phyloP scores from a whole-genome alignment of 768 basidiomycete genomes.

The Collybia sordida region DNA sequence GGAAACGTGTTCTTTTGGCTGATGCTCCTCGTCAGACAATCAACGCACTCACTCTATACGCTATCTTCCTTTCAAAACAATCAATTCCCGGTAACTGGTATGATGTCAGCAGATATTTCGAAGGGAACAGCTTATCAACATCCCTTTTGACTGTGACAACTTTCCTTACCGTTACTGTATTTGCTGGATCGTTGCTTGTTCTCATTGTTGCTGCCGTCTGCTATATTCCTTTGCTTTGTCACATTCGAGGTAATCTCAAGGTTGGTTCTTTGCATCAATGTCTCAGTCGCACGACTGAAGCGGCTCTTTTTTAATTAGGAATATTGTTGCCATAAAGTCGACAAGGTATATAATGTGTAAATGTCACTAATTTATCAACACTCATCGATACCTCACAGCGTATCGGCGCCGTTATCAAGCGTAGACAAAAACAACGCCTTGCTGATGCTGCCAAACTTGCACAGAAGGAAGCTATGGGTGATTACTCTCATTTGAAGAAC shows the following conservation, averaged over 20 bases:
- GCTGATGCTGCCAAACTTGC: conserved; percentile 79
- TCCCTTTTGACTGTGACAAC: conserved; percentile 86
- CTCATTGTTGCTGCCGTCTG: conserved; percentile 82
- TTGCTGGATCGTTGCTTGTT: conserved; percentile 78
- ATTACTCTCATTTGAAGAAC: conserved; percentile 89
- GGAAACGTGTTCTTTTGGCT: conserved; percentile 87
- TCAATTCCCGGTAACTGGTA: conserved; percentile 53
- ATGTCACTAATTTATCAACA: background rate
- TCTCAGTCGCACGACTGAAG: background rate
- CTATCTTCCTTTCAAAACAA: conserved; percentile 62
- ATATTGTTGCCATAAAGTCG: conserved; percentile 98
- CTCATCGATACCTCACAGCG: conserved; percentile 53
- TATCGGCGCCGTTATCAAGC: conserved; percentile 90
- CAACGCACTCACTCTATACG: conserved; percentile 95
- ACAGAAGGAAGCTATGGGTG: conserved; percentile 89
- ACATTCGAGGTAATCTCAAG: conserved; percentile 97
- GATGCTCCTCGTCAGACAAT: conserved; percentile 97
- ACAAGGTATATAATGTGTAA: conserved; percentile 62
- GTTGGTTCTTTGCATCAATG: conserved; percentile 32
- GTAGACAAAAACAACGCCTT: conserved; percentile 83
- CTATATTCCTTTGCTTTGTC: conserved; percentile 92
- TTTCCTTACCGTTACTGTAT: conserved; percentile 87
- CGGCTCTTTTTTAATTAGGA: conserved; percentile 50
- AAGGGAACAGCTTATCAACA: conserved; percentile 70
- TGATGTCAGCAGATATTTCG: conserved; percentile 77